These are phyloP conservation scores for Kodamaea hsintzibuensis DNA, from an alignment of 805 yeast species.

Conservation along the genomic window DNA sequence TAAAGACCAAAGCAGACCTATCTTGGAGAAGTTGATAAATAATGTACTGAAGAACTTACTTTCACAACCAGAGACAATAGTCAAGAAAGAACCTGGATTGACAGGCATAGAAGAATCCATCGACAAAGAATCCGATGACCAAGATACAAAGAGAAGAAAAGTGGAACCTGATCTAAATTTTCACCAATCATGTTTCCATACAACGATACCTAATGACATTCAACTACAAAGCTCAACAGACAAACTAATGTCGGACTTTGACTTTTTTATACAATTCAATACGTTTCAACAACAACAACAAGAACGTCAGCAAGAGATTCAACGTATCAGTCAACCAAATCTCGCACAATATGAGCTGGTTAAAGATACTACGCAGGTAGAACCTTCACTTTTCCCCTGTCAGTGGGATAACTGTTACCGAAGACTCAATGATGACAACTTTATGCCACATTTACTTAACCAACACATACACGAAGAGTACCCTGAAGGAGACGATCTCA, in stretches of 20 bases:
- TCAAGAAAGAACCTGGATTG: constrained; percentile 9
- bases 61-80: constrained; percentile 9
- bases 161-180: constrained; percentile 12
- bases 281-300: constrained; percentile 23
- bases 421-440: constrained; percentile 32
- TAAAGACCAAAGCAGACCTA: constrained; percentile 15
- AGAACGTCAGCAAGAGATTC: neutral
- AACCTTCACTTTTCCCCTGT: constrained; percentile 6
- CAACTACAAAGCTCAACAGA: constrained; percentile 3
- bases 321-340: neutral
- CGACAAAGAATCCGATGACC: neutral
- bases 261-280: constrained; percentile 38
- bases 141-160: constrained; percentile 7
- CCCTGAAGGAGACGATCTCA: constrained; percentile 11
- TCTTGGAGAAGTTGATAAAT: constrained; percentile 41
- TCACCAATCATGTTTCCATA: constrained; percentile 49
- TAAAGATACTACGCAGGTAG: neutral
- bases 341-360: neutral
- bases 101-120: constrained; percentile 6
- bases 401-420: constrained; percentile 67
- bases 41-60: constrained; percentile 34
- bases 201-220: constrained; percentile 33
- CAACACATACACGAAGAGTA: constrained; percentile 56
- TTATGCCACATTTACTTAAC: constrained; percentile 40
- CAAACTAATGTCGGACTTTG: constrained; percentile 33